Base-by-base conservation (phyloP, 2,329 filamentous ascomycete species). In the Talaromyces sp. region DNA sequence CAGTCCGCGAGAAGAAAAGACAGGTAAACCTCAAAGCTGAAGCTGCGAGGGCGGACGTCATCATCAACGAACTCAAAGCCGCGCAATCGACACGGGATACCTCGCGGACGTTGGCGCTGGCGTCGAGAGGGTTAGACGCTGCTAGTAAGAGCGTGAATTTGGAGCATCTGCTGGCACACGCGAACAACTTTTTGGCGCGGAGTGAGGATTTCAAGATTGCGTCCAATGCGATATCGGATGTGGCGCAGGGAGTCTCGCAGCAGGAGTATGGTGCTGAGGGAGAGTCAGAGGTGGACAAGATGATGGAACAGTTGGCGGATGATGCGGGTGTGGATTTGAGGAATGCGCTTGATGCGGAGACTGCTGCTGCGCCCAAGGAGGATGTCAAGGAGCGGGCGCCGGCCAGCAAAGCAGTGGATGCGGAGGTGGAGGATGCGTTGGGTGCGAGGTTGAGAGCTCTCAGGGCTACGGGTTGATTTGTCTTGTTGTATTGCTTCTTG, bases 31-130 rank as follows among this genome's bases (percentile, higher is more conserved):
- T 82, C 5, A 76, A 77, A 64, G 76, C 78, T 7, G 77, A 82
- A 68, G 79, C 80, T 8, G 79, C 80, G 14, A 78, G 80, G 19
- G 80, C 80, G 50, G 80, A 82, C 64, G 80, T 81, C 0, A 81
- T 82, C n/a, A 81, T 81, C 68, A 80, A 80, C 62, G 79, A 81
- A 63, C 76, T 82, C 3, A 80, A 82, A 67, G 80, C 80, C 16
- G 80, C 79, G 1, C 80, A 82, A 57, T 79, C 76, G 63, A 82
- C 80, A 48, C 78, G 80, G 10, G 80, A 81, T 54, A 81, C 79
- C 10, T 81, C 80, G 2, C 74, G 77, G 3, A 80, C 79, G 0
- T 76, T 82, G 27, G 79, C 78, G 3, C 70, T 81, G 39, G 80
- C 80, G 0, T 79, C 78, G 35, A 76, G 77, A 13, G 80, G 80